Conservation (phyloP, 2,329 filamentous ascomycete species). For the Penicillium sp. region DNA sequence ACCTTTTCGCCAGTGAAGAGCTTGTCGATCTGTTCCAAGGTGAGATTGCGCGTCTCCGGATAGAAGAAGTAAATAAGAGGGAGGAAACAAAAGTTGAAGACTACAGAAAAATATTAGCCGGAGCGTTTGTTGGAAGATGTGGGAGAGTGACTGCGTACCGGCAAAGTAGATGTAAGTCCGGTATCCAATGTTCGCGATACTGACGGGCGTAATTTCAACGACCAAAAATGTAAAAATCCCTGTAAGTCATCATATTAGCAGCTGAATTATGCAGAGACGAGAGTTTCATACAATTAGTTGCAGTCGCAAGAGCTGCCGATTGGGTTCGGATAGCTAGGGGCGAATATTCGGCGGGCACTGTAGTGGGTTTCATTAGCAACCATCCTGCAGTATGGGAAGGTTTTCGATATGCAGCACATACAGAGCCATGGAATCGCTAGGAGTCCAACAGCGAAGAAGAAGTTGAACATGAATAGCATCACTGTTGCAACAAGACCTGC, state of each 20-base stretch:
- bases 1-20: conserved; percentile 38
- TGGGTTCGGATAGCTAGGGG: conserved; percentile 52
- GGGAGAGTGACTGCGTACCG: conserved; percentile 14
- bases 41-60: conserved; percentile 34
- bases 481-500: conserved; percentile 47
- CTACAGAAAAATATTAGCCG: conserved; percentile 2
- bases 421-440: conserved; percentile 48
- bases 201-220: conserved; percentile 48
- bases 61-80: conserved; percentile 49
- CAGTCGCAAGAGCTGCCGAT: conserved; percentile 51
- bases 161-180: conserved; percentile 48
- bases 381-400: not conserved
- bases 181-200: conserved; percentile 42
- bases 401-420: conserved; percentile 15
- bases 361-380: conserved; percentile 19
- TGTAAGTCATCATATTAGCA: not conserved
- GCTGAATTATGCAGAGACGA: too few species aligned
- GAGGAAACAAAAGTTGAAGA: conserved; percentile 52
- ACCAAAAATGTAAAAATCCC: conserved; percentile 52
- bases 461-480: conserved; percentile 58
- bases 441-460: conserved; percentile 54
- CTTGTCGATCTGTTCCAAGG: conserved; percentile 38
- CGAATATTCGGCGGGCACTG: conserved; percentile 48
- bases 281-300: conserved; percentile 45
- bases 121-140: not conserved